Base-by-base conservation (phyloP, 2,329 filamentous ascomycete genomes). In the Torrubiellomyces zombiae region DNA sequence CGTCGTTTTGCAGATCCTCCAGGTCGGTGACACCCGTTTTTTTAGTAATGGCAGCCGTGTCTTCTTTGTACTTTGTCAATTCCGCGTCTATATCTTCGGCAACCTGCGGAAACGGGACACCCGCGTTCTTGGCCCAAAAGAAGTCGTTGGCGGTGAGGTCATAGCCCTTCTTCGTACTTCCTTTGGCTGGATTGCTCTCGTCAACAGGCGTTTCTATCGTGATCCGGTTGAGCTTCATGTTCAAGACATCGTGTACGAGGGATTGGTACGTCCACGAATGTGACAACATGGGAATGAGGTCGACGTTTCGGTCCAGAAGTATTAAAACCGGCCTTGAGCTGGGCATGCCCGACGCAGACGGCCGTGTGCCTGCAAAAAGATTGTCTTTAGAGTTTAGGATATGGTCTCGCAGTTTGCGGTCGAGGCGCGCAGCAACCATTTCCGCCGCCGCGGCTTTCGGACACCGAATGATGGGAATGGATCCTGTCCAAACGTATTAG, bases 361-460 rank as follows among this genome's bases (percentile, higher is more conserved):
- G 61, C 32, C 78, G 64, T 25, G 73, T 63, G 29, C 52, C 56
- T 20, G 83, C 91, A 50, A 98, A 98, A 4, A 98, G 67, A 43
- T 94, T 95, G 45, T 94, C 86, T 56, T 94, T 95, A 9, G 86
- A 93, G 51, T 95, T 95, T 34, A 98, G 65, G 26, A 95, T 80
- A 47, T 98, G 89, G 43, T 98, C 89, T 42, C 89, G 75, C 13
- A 98, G 68, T 50, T 95, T 98, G 31, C 89, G 75, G 47, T 98
- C 89, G 14, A 98, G 70, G 44, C 92, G 93, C 9, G 80, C 79
- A 9, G 83, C 78, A 36, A 98, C 91, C 61, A 93, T 77, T 46
- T 95, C 86, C 9, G 89, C 86, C 4, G 89, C 82, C 18, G 82
- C 85, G 24, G 77, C 82, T 46, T 89, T 93, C 6, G 89, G 85